phyloP scores from a whole-genome alignment of 805 yeast species.

The Priceomyces medius region DNA sequence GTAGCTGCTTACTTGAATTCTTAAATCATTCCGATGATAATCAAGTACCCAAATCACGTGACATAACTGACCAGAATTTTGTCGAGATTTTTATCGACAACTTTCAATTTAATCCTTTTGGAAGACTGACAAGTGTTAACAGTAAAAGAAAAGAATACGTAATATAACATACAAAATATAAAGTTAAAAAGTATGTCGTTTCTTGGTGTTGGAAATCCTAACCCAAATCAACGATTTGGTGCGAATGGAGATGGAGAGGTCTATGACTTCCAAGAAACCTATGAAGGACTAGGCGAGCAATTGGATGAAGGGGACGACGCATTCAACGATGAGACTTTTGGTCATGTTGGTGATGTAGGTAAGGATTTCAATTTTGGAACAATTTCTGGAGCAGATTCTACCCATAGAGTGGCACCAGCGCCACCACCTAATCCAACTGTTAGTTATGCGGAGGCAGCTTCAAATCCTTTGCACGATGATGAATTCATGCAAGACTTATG shows the following conservation, averaged over 20 bases:
- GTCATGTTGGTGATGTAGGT: slow-evolving; percentile 49
- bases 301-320: slow-evolving; percentile 72
- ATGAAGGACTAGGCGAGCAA: slow-evolving; percentile 72
- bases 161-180: too few relatives aligned
- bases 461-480: slow-evolving; percentile 37
- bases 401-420: slow-evolving; percentile 8
- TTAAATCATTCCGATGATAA: too few relatives aligned
- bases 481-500: slow-evolving; percentile 47
- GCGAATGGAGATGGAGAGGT: slow-evolving; percentile 27
- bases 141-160: not conserved
- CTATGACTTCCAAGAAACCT: slow-evolving; percentile 80
- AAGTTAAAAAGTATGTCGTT: slow-evolving; percentile 51
- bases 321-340: slow-evolving; percentile 78
- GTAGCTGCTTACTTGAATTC: too few relatives aligned
- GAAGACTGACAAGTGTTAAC: not conserved
- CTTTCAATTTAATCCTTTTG: not conserved
- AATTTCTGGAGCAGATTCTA: slow-evolving; percentile 13
- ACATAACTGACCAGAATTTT: too few relatives aligned
- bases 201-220: slow-evolving; percentile 61
- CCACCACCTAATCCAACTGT: slow-evolving; percentile 21
- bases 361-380: slow-evolving; percentile 65
- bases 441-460: slow-evolving; percentile 43
- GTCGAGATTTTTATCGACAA: slow-evolving; percentile 4
- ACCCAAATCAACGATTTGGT: slow-evolving; percentile 26
- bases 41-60: too few relatives aligned